phyloP scores from a whole-genome alignment of 257 asterid species.

The Solanum stenotomum region DNA sequence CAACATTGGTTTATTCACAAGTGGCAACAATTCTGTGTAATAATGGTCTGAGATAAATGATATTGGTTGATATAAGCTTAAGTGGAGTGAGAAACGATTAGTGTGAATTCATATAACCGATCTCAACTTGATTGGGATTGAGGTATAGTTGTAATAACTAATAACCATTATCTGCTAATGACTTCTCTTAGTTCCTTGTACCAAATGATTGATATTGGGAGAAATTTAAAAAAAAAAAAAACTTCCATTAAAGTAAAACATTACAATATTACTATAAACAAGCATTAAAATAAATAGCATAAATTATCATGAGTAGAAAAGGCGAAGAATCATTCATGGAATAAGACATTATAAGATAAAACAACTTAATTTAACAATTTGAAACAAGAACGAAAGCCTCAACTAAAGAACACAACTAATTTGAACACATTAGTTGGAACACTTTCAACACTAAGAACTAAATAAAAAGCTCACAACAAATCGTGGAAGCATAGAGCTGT shows the following conservation, averaged over 20 bases:
- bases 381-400: background rate
- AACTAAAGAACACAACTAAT: background rate
- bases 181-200: background rate
- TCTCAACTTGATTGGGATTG: background rate
- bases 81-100: background rate
- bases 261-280: background rate
- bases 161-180: background rate
- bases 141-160: background rate
- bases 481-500: background rate
- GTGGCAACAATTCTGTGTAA: background rate
- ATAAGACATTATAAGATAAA: background rate
- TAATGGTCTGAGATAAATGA: background rate
- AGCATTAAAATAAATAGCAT: background rate
- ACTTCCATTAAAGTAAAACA: background rate
- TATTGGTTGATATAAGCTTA: background rate
- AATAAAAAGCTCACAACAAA: background rate
- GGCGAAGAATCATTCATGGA: background rate
- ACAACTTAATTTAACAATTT: background rate
- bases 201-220: background rate
- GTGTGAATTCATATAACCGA: background rate
- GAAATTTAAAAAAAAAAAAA: too few relatives aligned
- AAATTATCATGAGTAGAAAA: background rate
- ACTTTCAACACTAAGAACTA: background rate
- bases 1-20: background rate
- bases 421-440: background rate